Base-by-base conservation (phyloP, 2,329 filamentous ascomycete genomes). In the Curvularia eragrostidis region DNA sequence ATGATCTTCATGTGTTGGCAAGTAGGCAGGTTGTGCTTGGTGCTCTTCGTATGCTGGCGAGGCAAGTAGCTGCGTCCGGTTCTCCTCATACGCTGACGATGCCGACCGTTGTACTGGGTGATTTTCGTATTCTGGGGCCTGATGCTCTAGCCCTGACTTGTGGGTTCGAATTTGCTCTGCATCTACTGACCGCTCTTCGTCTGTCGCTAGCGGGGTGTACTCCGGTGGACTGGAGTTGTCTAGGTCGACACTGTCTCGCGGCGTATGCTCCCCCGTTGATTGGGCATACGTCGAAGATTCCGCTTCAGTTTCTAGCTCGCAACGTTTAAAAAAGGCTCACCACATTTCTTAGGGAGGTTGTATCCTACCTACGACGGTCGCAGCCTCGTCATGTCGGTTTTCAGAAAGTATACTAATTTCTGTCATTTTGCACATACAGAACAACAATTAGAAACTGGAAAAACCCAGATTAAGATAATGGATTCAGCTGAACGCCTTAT, bases 141-240 rank as follows among this genome's bases (percentile, higher is more conserved):
- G n/a, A 4, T 49, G 23, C 21, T 38, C 18, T 6, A 10, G 12
- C 13, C 2, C 26, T 58, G 21, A 19, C 28, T 71, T 72, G 34
- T 63, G 62, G 1, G 55, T 52, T 28, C 36, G 51, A 5, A 41
- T 38, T 3, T 52, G 58, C 55, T 69, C 56, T 10, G 61, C 66
- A n/a, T 68, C 64, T 32, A 70, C 42, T 5, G 61, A 56, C 24
- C 50, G 13, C 44, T 71, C 68, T 36, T 56, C 58, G 0, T 57
- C 48, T 5, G 60, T 56, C 7, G 56, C 50, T 3, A 54, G 54
- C 18, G 55, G 48, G 10, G 63, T 65, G 49, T 71, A 72, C 2
- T 61, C 61, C n/a, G 69, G 67, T 1, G 63, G 64, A 4, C 63
- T 62, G 18, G 62, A 44, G 19, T 43, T 48, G 47, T 68, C 66